Evolutionary conservation across 2,329 filamentous ascomycete genomes (phyloP).

Genomic region (Fusarium robinianum): DNA sequence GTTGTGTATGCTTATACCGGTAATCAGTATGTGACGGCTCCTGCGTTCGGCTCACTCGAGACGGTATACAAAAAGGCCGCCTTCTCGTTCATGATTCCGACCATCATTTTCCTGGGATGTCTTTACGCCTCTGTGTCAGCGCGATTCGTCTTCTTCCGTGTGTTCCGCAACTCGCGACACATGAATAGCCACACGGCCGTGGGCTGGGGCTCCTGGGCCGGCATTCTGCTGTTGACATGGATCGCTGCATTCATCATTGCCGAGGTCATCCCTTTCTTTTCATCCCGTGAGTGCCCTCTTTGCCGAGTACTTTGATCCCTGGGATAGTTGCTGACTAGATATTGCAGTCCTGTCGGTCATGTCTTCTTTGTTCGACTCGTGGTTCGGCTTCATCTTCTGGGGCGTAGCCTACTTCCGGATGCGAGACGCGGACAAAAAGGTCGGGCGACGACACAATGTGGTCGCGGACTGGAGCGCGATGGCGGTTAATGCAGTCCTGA

Average conservation of each 20-base stretch:
- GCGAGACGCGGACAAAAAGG: slow-evolving; percentile 64
- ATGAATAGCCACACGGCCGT: slow-evolving; percentile 78
- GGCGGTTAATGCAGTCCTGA: slow-evolving; percentile 73
- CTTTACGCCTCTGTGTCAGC: slow-evolving; percentile 89
- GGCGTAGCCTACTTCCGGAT: slow-evolving; percentile 79
- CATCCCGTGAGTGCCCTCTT: slow-evolving; percentile 59
- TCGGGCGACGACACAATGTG: slow-evolving; percentile 55
- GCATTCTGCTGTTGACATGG: slow-evolving; percentile 74
- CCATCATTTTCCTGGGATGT: slow-evolving; percentile 88
- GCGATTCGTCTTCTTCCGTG: slow-evolving; percentile 88
- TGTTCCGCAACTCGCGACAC: slow-evolving; percentile 80
- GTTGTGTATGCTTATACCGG: slow-evolving; percentile 88
- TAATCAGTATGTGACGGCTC: slow-evolving; percentile 84
- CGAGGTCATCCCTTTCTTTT: slow-evolving; percentile 93
- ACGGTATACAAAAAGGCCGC: slow-evolving; percentile 83
- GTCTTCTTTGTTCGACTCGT: slow-evolving; percentile 90
- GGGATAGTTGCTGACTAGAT: slow-evolving; percentile 14
- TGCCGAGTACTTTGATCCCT: too few species aligned
- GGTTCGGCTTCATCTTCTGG: slow-evolving; percentile 97
- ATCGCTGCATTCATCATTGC: slow-evolving; percentile 90
- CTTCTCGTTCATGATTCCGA: slow-evolving; percentile 95
- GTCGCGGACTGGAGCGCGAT: slow-evolving; percentile 59
- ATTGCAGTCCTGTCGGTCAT: slow-evolving; percentile 66
- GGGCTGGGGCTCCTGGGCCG: slow-evolving; percentile 80
- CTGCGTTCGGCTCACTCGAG: slow-evolving; percentile 83